Percentiles rank a stretch among this genome's conserved stretches.
Evolutionary conservation across 2,329 filamentous ascomycete genomes (phyloP).

Genomic region (Lecanicillium sp.): DNA sequence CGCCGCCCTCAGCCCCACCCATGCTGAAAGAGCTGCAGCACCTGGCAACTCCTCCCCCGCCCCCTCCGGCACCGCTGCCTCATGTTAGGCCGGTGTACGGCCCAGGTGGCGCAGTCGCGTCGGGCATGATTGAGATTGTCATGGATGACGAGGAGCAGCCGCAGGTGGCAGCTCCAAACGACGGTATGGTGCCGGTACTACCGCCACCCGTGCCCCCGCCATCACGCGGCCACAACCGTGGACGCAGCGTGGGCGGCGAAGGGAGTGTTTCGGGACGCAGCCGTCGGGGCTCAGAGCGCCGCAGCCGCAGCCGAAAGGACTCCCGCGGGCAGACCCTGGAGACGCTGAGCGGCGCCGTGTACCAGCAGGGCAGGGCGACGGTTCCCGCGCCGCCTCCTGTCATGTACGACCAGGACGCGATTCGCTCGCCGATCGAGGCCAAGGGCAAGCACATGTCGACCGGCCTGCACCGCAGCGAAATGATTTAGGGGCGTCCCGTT

Average conservation of each 20-base stretch:
- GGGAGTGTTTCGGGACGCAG: slow-evolving; percentile 48
- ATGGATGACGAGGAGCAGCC: slow-evolving; percentile 52
- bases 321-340: slow-evolving; percentile 5
- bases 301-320: slow-evolving; percentile 51
- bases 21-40: slow-evolving; percentile 59
- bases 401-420: slow-evolving; percentile 31
- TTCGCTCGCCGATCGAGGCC: slow-evolving; percentile 29
- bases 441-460: slow-evolving; percentile 39
- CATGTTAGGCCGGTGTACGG: slow-evolving; percentile 33
- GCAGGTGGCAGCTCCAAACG: slow-evolving; percentile 31
- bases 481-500: slow-evolving; percentile 38
- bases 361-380: slow-evolving; percentile 5
- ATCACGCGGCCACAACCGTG: slow-evolving; percentile 45
- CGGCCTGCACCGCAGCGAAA: slow-evolving; percentile 48
- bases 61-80: slow-evolving; percentile 54
- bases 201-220: slow-evolving; percentile 38
- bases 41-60: slow-evolving; percentile 54
- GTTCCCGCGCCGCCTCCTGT: slow-evolving; percentile 26
- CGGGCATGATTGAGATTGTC: slow-evolving; percentile 59
- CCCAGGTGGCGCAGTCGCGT: slow-evolving; percentile 41
- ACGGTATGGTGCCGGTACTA: slow-evolving; percentile 39
- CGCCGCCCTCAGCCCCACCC: slow-evolving; percentile 44
- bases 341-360: slow-evolving; percentile 6
- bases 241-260: slow-evolving; percentile 49
- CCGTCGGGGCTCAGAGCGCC: slow-evolving; percentile 52